These are phyloP conservation scores for Odontarrhena argentea DNA, from an alignment of 345 rosid genomes.

Conservation along the genomic window DNA sequence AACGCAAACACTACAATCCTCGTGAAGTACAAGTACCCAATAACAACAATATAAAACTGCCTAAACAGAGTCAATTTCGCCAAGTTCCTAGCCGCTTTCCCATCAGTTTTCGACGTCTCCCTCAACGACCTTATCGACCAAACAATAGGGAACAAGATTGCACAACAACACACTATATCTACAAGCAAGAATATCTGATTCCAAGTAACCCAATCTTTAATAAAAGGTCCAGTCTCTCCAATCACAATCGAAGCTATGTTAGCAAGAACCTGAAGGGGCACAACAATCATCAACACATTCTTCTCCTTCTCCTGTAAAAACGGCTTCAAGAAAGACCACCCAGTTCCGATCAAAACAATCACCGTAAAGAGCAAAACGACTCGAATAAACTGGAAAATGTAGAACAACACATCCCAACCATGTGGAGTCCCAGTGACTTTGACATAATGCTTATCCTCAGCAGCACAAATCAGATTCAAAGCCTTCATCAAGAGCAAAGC, in stretches of 20 bases:
- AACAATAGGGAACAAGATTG: slow-evolving; percentile 88
- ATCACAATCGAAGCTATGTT: slow-evolving; percentile 84
- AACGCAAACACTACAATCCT: slow-evolving; percentile 88
- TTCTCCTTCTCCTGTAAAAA: slow-evolving; percentile 93
- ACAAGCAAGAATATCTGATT: slow-evolving; percentile 86
- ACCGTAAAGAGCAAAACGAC: slow-evolving; percentile 89
- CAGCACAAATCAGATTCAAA: slow-evolving; percentile 81
- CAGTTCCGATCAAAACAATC: slow-evolving; percentile 92
- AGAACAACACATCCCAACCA: slow-evolving; percentile 91
- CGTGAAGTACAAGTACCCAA: slow-evolving; percentile 92
- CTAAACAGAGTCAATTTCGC: slow-evolving; percentile 84
- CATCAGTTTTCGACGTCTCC: slow-evolving; percentile 92
- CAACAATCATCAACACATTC: slow-evolving; percentile 95
- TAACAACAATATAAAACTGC: slow-evolving; percentile 88
- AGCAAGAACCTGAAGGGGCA: slow-evolving; percentile 92
- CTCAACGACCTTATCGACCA: slow-evolving; percentile 89
- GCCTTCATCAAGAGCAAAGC: slow-evolving; percentile 80
- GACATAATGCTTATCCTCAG: slow-evolving; percentile 80
- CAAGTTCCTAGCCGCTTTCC: slow-evolving; percentile 91
- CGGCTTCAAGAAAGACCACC: slow-evolving; percentile 96
- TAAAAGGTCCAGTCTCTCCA: slow-evolving; percentile 90
- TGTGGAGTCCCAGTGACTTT: slow-evolving; percentile 92
- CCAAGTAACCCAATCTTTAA: slow-evolving; percentile 92
- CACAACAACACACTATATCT: slow-evolving; percentile 89
- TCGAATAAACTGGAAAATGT: slow-evolving; percentile 86